Conservation (phyloP, 1,284 basidiomycete genomes). For the Cutaneotrichosporon dermatis region DNA sequence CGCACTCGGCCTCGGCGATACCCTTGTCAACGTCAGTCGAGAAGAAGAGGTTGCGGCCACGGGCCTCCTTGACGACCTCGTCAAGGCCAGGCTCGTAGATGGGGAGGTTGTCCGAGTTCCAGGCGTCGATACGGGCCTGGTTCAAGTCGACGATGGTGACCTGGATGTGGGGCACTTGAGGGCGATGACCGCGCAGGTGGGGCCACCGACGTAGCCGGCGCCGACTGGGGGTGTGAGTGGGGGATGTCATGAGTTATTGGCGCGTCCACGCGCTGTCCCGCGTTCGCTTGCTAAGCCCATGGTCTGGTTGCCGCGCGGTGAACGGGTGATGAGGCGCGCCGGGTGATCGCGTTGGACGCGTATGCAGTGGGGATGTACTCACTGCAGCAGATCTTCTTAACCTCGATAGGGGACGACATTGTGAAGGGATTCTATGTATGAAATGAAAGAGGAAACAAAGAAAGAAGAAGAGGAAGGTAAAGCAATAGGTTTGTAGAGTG, state of each 20-base stretch:
- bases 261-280: too few relatives aligned
- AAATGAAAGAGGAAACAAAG: constrained; percentile 3
- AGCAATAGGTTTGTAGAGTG: neutral
- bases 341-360: too few relatives aligned
- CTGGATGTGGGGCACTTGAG: constrained; percentile 66
- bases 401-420: constrained; percentile 55
- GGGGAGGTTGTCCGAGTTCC: constrained; percentile 65
- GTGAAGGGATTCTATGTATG: constrained; percentile 7
- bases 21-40: constrained; percentile 89
- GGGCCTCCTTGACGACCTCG: constrained; percentile 79
- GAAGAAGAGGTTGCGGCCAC: constrained; percentile 96
- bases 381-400: constrained; percentile 89
- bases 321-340: too few relatives aligned
- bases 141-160: constrained; percentile 99
- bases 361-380: constrained; percentile 46
- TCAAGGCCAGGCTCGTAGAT: constrained; percentile 99
- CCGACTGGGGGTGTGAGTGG: constrained; percentile 60
- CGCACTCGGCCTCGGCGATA: constrained; percentile 79
- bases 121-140: constrained; percentile 87
- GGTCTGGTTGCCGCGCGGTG: neutral
- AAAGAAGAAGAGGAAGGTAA: neutral
- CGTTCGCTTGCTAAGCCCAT: too few relatives aligned
- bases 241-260: neutral
- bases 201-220: constrained; percentile 93
- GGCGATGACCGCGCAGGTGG: constrained; percentile 83